phyloP scores from a whole-genome alignment of 371 early-diverging fungal genomes.

The Rozella allomycis region DNA sequence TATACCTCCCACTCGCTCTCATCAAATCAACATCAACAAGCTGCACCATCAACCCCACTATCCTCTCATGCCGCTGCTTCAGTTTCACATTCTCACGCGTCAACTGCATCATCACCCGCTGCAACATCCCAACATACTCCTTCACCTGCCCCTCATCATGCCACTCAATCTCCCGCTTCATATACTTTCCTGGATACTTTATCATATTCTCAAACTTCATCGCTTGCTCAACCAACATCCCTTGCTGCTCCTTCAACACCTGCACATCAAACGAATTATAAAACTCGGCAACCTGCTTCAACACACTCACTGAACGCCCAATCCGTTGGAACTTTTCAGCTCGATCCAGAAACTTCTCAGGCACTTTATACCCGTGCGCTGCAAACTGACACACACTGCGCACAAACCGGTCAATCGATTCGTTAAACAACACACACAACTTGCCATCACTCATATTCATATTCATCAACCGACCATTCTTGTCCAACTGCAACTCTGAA shows the following conservation, averaged over 20 bases:
- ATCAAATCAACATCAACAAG: conserved; percentile 18
- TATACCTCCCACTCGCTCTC: conserved; percentile 18
- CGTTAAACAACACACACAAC: conserved; percentile 18
- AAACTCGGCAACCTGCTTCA: conserved; percentile 30
- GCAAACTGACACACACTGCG: conserved; percentile 16
- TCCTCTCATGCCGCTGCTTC: conserved; percentile 12
- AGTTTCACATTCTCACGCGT: conserved; percentile 16
- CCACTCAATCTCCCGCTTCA: conserved; percentile 7
- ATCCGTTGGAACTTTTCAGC: conserved; percentile 13
- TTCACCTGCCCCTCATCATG: conserved; percentile 13
- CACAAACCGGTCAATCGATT: conserved; percentile 13
- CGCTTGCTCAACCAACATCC: conserved; percentile 21
- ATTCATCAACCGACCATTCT: conserved; percentile 16
- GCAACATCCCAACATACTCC: conserved; percentile 14
- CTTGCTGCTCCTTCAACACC: conserved; percentile 22
- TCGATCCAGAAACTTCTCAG: conserved; percentile 10
- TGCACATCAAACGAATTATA: conserved; percentile 34
- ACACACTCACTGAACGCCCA: conserved; percentile 17
- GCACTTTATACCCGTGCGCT: conserved; percentile 16
- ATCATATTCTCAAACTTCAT: conserved; percentile 21
- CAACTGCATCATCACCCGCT: conserved; percentile 11
- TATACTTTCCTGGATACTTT: conserved; percentile 8
- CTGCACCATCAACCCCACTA: conserved; percentile 9
- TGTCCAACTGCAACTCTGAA: not conserved
- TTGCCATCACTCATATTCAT: conserved; percentile 15